phyloP scores from a whole-genome alignment of 495 filamentous ascomycete species.

The Trichoderma reesei region DNA sequence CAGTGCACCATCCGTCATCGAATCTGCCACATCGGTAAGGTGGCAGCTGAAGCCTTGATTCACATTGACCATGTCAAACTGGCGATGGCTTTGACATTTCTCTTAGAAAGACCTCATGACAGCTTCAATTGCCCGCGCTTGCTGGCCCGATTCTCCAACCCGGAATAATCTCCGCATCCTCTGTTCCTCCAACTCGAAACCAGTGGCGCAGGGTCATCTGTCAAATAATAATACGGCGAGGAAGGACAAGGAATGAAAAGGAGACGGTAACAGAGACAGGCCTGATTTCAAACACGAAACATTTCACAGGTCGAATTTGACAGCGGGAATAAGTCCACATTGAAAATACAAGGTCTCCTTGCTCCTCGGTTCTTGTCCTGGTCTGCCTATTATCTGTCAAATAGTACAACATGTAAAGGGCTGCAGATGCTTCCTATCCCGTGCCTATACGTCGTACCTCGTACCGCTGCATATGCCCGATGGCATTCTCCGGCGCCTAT shows the following conservation, averaged over 20 bases:
- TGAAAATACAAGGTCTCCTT: neutral
- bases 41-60: too few species aligned
- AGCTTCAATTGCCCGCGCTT: too few species aligned
- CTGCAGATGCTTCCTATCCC: neutral
- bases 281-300: neutral
- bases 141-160: neutral
- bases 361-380: neutral
- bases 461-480: too few species aligned
- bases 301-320: neutral
- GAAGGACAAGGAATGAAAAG: too few species aligned
- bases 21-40: too few species aligned
- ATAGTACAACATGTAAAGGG: neutral
- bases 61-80: too few species aligned
- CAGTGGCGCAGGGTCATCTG: neutral
- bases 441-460: too few species aligned
- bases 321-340: neutral
- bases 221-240: too few species aligned
- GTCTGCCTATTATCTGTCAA: neutral
- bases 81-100: too few species aligned
- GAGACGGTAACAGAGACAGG: too few species aligned
- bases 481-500: neutral
- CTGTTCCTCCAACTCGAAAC: neutral
- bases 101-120: too few species aligned
- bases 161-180: neutral
- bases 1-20: too few species aligned